Evolutionary conservation across 495 filamentous ascomycete species (phyloP), one percentile per base, ranked within the genome.

Genomic region (Trichoderma virens): DNA sequence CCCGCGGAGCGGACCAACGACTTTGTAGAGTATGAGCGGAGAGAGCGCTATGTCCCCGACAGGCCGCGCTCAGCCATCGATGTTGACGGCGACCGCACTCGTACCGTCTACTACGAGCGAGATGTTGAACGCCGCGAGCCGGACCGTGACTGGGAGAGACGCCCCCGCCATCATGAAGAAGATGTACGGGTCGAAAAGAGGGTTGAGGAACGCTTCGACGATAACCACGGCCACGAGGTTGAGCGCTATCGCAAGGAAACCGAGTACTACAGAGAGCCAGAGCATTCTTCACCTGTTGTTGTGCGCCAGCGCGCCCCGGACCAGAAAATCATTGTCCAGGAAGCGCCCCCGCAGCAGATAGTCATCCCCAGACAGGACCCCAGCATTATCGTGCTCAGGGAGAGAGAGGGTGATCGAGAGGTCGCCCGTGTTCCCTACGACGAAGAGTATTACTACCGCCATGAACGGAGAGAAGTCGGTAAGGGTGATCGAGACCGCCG

Each of bases 301-400:
- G 88, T 92, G 73, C 88, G 83, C 67, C 85, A 85, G 65, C 72
- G 78, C 45, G 72, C 75, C 41, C 76, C 75, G 54, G 84, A 91
- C 69, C 86, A 90, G 68, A 84, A 83, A 70, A 84, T 93, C 76
- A 88, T 92, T 69, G 81, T 92, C 65, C 83, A 89, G 71, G 86
- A 92, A 79, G 81, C 83, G 5, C 85, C 87, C 8, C 86, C 84
- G 59, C 78, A 85, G 59, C 86, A 86, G 8, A 78, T 91, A 64
- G 85, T 92, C 61, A 70, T 89, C 43, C 83, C 81, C 38, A 79
- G 81, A 30, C 80, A 87, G 38, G 86, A 92, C 65, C 83, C 87
- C 56, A 81, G 83, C 5, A 89, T 85, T 68, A 87, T 92, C 63
- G 82, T 91, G 64, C 82, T 88, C 59, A 86, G 87, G 60, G 82